Conservation (phyloP, 139 green algal genomes). For the Chlorella sp. region DNA sequence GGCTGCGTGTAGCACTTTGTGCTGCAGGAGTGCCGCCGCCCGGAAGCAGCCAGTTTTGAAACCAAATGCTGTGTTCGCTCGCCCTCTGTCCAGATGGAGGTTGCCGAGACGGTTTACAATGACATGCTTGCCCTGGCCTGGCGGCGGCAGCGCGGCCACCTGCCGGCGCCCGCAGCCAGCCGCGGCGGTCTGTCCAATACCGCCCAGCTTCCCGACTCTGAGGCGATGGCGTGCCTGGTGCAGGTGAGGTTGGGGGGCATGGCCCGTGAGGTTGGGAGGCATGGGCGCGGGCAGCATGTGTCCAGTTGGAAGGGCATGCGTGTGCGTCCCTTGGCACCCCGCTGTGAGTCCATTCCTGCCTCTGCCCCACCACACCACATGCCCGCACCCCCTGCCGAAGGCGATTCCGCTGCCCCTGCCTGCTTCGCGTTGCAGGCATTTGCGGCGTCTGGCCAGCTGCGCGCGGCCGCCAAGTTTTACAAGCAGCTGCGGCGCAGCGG, state of each 20-base stretch:
- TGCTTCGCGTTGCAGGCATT: slow-evolving; percentile 24
- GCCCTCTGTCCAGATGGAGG: neutral
- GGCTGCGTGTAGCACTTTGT: too few species aligned
- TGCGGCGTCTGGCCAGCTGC: slow-evolving; percentile 32
- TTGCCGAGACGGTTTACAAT: slow-evolving; percentile 45
- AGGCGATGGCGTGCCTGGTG: slow-evolving; percentile 47
- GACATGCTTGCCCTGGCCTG: slow-evolving; percentile 48
- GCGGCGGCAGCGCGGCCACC: neutral
- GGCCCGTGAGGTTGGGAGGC: too few species aligned
- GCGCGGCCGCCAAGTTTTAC: slow-evolving; percentile 47
- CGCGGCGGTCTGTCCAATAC: slow-evolving; percentile 34
- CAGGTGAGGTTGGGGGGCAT: slow-evolving; percentile 6
- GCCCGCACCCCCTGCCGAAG: too few species aligned
- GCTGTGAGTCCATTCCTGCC: too few species aligned
- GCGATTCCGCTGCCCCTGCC: too few species aligned
- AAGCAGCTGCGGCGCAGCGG: slow-evolving; percentile 49
- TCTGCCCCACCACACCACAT: too few species aligned
- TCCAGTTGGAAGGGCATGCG: too few species aligned
- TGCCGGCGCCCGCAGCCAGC: neutral
- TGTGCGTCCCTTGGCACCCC: too few species aligned
- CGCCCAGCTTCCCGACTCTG: slow-evolving; percentile 42
- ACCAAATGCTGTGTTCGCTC: neutral
- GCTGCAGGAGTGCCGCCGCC: too few species aligned
- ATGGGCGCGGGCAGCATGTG: too few species aligned
- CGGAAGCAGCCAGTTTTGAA: too few species aligned